A percentile compares a stretch with the other conserved stretches of the same genome.
Conservation (phyloP, 176 grass and related monocot species). For the Ampelocalamus luodianensis region DNA sequence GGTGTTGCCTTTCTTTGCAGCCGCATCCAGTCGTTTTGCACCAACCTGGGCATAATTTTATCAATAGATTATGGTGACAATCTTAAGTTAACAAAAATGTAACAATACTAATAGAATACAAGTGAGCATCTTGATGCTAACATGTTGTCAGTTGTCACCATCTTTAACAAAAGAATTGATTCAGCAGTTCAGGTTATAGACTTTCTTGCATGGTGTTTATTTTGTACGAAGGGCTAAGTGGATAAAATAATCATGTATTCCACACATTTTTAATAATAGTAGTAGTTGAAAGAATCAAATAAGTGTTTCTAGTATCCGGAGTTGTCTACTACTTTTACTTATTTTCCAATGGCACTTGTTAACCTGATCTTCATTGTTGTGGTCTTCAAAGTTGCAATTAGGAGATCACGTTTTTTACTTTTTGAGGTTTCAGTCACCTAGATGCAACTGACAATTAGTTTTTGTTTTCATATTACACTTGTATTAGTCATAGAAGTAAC, state of each 20-base stretch:
- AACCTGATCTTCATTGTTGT: neutral
- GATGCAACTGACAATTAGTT: neutral
- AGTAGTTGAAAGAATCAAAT: neutral
- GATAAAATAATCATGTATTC: neutral
- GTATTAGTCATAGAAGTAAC: neutral
- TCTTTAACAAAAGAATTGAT: neutral
- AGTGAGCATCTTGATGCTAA: neutral
- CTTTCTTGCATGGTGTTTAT: neutral
- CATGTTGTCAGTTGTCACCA: neutral
- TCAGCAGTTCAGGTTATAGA: neutral
- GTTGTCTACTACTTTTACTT: neutral
- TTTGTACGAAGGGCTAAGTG: neutral
- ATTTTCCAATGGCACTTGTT: neutral
- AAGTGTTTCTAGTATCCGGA: neutral
- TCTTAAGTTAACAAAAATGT: neutral
- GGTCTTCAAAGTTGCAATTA: neutral
- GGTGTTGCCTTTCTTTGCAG: constrained; percentile 69
- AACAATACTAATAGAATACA: neutral
- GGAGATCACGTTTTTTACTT: neutral
- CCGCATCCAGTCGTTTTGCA: constrained; percentile 74
- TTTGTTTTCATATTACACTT: neutral
- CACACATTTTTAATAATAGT: neutral
- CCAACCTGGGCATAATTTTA: constrained; percentile 57
- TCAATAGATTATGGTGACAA: neutral
- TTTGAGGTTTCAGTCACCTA: neutral